Conservation (phyloP, 768 basidiomycete genomes). For the Rhizopogon vesiculosus region DNA sequence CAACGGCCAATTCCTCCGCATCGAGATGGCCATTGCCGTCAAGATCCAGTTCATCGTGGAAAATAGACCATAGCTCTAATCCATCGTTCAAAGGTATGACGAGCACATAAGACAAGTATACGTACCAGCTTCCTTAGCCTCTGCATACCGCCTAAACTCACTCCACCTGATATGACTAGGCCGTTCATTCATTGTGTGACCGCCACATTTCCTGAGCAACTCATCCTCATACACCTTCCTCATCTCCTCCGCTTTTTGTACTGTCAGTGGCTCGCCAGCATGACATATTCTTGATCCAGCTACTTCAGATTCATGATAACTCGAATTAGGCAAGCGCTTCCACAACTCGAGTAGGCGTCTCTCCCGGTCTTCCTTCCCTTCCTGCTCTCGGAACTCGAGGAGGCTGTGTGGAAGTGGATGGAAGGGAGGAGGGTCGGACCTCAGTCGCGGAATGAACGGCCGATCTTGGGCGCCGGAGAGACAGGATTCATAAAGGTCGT, state of each 20-base stretch:
- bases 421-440: constrained; percentile 44
- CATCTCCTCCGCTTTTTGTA: constrained; percentile 56
- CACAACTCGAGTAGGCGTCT: constrained; percentile 59
- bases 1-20: constrained; percentile 52
- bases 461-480: constrained; percentile 49
- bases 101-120: constrained; percentile 14
- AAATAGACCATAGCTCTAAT: constrained; percentile 85
- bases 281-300: constrained; percentile 13
- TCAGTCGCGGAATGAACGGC: constrained; percentile 54
- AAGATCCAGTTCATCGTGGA: constrained; percentile 86
- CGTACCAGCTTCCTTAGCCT: constrained; percentile 77
- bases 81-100: constrained; percentile 13
- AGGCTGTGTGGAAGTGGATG: constrained; percentile 45
- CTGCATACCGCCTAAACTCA: constrained; percentile 70
- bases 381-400: constrained; percentile 56
- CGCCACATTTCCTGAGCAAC: constrained; percentile 53
- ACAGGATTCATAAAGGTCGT: constrained; percentile 49
- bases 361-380: constrained; percentile 61
- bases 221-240: constrained; percentile 76
- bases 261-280: constrained; percentile 30
- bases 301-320: constrained; percentile 18
- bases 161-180: constrained; percentile 58
- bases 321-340: constrained; percentile 44
- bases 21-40: constrained; percentile 86
- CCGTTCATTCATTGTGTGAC: constrained; percentile 34